These are phyloP conservation scores for Biscutella laevigata DNA, from an alignment of 441 rosid species.

Conservation along the genomic window DNA sequence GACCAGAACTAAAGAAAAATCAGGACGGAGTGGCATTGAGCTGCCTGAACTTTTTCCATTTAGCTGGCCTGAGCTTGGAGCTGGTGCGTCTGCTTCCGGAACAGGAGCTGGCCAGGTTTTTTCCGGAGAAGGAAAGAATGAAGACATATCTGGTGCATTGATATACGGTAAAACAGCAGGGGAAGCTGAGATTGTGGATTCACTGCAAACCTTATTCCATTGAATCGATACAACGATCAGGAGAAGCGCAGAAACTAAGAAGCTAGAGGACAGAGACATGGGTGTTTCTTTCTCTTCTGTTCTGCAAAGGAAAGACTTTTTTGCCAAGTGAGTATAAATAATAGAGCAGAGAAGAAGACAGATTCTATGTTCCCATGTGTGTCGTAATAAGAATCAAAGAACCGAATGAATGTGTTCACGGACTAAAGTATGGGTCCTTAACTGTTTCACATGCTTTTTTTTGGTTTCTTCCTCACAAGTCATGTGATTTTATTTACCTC, in stretches of 20 bases:
- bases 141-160: constrained; percentile 47
- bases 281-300: constrained; percentile 24
- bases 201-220: constrained; percentile 15
- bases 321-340: constrained; percentile 16
- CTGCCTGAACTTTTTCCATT: constrained; percentile 37
- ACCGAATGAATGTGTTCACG: constrained; percentile 27
- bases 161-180: constrained; percentile 43
- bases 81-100: constrained; percentile 31
- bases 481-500: constrained; percentile 26
- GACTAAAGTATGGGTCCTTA: constrained; percentile 28
- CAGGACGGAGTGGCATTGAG: constrained; percentile 23
- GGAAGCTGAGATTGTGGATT: constrained; percentile 43
- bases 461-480: constrained; percentile 14
- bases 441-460: constrained; percentile 21
- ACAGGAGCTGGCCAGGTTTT: constrained; percentile 33
- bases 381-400: constrained; percentile 20
- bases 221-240: constrained; percentile 27
- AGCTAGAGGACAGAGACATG: constrained; percentile 31
- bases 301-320: constrained; percentile 22
- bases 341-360: constrained; percentile 18
- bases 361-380: constrained; percentile 14
- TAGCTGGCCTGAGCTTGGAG: constrained; percentile 45
- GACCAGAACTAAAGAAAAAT: not conserved
- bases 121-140: constrained; percentile 56
- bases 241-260: constrained; percentile 23